phyloP scores from a whole-genome alignment of 2,329 filamentous ascomycete genomes.

The Rhytidhysteron rufulum region DNA sequence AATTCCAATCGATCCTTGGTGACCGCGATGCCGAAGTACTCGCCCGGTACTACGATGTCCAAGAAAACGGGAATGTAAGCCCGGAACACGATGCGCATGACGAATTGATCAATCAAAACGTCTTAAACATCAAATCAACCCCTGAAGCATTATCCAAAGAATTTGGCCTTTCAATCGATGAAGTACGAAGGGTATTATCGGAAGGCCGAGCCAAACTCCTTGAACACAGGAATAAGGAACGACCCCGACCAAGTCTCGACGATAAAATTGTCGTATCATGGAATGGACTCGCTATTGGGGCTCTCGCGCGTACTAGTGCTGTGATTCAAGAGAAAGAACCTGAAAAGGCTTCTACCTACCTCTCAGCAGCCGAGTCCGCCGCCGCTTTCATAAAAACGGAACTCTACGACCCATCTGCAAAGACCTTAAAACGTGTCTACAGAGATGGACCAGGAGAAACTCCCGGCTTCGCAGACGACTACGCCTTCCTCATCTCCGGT shows the following conservation, averaged over 20 bases:
- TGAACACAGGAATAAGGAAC: conserved; percentile 67
- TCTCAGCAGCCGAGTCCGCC: conserved; percentile 63
- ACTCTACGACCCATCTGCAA: conserved; percentile 64
- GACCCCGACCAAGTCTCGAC: conserved; percentile 74
- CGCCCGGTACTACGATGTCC: conserved; percentile 80
- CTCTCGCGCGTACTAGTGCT: conserved; percentile 71
- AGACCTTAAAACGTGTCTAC: conserved; percentile 70
- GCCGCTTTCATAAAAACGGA: conserved; percentile 68
- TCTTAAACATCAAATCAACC: conserved; percentile 68
- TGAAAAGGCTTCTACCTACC: conserved; percentile 57
- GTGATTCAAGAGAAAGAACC: conserved; percentile 61
- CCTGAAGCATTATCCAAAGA: conserved; percentile 68
- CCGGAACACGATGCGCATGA: conserved; percentile 83
- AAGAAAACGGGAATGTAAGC: conserved; percentile 79
- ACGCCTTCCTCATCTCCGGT: conserved; percentile 81
- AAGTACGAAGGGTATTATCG: conserved; percentile 65
- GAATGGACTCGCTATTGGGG: conserved; percentile 84
- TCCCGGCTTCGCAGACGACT: conserved; percentile 85
- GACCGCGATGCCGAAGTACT: conserved; percentile 67
- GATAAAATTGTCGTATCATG: conserved; percentile 83
- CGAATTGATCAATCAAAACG: conserved; percentile 92
- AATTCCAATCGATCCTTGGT: conserved; percentile 74
- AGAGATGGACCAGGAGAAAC: conserved; percentile 63
- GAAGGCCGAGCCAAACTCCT: conserved; percentile 65
- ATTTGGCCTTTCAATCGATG: conserved; percentile 66